Conservation (phyloP, 2,329 filamentous ascomycete genomes). For the Epichloe sylvatica region DNA sequence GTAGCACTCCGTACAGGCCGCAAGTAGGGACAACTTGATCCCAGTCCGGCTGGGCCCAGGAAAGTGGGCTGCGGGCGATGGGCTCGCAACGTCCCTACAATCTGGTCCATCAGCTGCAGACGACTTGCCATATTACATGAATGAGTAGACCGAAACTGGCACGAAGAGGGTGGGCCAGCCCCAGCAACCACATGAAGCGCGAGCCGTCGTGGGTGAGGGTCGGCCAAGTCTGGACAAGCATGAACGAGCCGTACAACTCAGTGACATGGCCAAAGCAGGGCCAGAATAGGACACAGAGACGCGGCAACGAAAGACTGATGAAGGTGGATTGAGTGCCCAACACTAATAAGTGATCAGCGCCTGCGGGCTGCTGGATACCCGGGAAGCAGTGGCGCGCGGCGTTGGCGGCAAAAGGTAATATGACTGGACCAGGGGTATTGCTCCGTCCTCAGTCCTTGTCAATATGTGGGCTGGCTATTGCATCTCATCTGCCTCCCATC, state of each 20-base stretch:
- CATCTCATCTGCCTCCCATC: background rate
- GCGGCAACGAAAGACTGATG: background rate
- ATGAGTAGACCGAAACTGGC: background rate
- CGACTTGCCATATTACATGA: background rate
- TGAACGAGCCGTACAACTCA: background rate
- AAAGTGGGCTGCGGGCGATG: background rate
- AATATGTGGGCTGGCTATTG: background rate
- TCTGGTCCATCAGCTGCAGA: slow-evolving; percentile 1
- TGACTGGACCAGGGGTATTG: slow-evolving; percentile 1
- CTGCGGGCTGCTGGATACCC: slow-evolving; percentile 4
- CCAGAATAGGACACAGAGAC: slow-evolving; percentile 1
- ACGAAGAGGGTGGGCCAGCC: background rate
- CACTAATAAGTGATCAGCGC: slow-evolving; percentile 3
- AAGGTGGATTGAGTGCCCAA: slow-evolving; percentile 1
- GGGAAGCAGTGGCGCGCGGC: slow-evolving; percentile 2
- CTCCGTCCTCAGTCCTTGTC: background rate
- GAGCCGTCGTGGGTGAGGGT: background rate
- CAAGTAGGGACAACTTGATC: background rate
- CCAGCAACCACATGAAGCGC: background rate
- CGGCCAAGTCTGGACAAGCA: slow-evolving; percentile 1
- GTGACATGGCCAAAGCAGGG: background rate
- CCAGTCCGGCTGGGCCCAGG: background rate
- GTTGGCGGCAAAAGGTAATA: slow-evolving; percentile 1
- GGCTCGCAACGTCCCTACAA: slow-evolving; percentile 2
- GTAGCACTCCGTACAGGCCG: background rate